Evolutionary conservation across 805 yeast genomes (phyloP).

Genomic region (Metschnikowia aberdeeniae): DNA sequence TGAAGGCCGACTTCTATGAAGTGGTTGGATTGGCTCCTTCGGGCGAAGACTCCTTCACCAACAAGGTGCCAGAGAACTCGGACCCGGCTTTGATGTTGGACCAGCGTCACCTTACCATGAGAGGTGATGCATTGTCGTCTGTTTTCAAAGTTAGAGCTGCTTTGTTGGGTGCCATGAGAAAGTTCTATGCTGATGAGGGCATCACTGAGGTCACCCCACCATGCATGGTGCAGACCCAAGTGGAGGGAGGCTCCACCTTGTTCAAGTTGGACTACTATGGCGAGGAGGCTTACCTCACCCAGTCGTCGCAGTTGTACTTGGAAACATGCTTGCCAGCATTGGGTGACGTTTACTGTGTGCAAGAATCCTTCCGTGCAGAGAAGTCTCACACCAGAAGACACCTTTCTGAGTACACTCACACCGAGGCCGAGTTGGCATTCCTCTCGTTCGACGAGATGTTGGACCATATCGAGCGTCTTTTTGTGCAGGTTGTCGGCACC

Average conservation of each 20-base stretch:
- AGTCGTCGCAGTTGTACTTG: constrained; percentile 92
- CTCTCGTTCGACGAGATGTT: constrained; percentile 82
- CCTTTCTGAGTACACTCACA: constrained; percentile 92
- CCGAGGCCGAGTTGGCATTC: constrained; percentile 92
- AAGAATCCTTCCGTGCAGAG: constrained; percentile 99
- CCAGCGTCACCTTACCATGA: constrained; percentile 90
- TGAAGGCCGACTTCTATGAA: constrained; percentile 85
- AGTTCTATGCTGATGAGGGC: constrained; percentile 69
- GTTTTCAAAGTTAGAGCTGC: constrained; percentile 94
- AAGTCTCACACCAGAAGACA: constrained; percentile 98
- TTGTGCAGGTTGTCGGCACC: constrained; percentile 65
- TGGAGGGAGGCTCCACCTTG: constrained; percentile 97
- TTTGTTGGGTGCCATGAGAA: constrained; percentile 68
- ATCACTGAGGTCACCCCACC: constrained; percentile 95
- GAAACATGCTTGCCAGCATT: constrained; percentile 95
- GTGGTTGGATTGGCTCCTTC: constrained; percentile 91
- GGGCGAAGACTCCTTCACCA: constrained; percentile 93
- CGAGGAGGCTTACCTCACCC: constrained; percentile 94
- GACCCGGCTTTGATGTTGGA: constrained; percentile 92
- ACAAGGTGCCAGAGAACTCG: constrained; percentile 88
- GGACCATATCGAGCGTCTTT: constrained; percentile 75
- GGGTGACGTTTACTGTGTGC: constrained; percentile 96
- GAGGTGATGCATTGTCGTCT: constrained; percentile 92
- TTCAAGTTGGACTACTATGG: constrained; percentile 93
- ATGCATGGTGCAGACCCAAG: constrained; percentile 99